Evolutionary conservation across 2,329 filamentous ascomycete species (phyloP).

Genomic region (Shiraia bambusicola): DNA sequence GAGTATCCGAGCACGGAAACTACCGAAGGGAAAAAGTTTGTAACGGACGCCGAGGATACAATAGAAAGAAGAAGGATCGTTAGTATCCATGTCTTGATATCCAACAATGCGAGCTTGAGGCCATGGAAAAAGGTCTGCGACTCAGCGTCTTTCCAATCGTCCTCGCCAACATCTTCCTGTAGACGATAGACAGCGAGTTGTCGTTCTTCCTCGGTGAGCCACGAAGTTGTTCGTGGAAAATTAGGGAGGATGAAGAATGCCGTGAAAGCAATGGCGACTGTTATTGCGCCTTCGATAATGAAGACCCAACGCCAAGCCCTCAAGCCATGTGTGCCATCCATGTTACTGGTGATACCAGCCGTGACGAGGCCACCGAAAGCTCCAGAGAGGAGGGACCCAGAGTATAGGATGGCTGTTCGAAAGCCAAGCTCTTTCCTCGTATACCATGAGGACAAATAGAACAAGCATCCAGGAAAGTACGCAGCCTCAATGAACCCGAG

Average conservation of each 20-base stretch:
- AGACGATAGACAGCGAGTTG: slow-evolving; percentile 43
- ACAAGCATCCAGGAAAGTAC: slow-evolving; percentile 60
- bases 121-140: slow-evolving; percentile 44
- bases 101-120: slow-evolving; percentile 43
- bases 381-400: slow-evolving; percentile 68
- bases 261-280: slow-evolving; percentile 59
- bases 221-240: slow-evolving; percentile 57
- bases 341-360: slow-evolving; percentile 64
- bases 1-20: slow-evolving; percentile 62
- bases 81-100: slow-evolving; percentile 45
- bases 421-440: slow-evolving; percentile 67
- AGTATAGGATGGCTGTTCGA: slow-evolving; percentile 67
- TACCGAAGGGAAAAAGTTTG: slow-evolving; percentile 63
- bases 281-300: slow-evolving; percentile 69
- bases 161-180: slow-evolving; percentile 43
- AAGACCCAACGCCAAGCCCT: slow-evolving; percentile 68
- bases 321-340: slow-evolving; percentile 60
- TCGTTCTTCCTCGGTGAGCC: slow-evolving; percentile 44
- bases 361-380: slow-evolving; percentile 67
- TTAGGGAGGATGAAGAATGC: slow-evolving; percentile 66
- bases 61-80: slow-evolving; percentile 44
- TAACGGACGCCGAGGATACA: slow-evolving; percentile 44
- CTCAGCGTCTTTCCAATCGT: slow-evolving; percentile 42
- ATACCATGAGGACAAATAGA: slow-evolving; percentile 68
- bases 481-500: slow-evolving; percentile 57